A percentile compares a stretch with the other conserved stretches of the same genome.
Evolutionary conservation across 2,329 filamentous ascomycete genomes (phyloP).

Genomic region (Zasmidium cellare): DNA sequence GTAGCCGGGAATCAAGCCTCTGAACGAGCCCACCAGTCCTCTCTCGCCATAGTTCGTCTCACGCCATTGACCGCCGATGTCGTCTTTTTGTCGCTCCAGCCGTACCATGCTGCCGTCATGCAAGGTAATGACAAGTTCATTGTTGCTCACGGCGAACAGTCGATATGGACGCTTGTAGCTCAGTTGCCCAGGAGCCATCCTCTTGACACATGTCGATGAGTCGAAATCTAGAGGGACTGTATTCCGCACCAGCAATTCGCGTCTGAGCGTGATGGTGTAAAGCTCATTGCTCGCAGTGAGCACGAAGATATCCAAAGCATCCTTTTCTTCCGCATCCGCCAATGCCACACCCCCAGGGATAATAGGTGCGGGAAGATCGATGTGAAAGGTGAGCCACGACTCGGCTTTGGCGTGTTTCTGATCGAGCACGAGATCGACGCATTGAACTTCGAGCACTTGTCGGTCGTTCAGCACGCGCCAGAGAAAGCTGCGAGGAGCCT

Average conservation of each 20-base stretch:
- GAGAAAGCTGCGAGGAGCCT: constrained; percentile 79
- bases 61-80: constrained; percentile 62
- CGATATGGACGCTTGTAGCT: constrained; percentile 78
- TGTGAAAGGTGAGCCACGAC: constrained; percentile 67
- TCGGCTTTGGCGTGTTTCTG: constrained; percentile 19
- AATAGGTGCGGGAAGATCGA: constrained; percentile 80
- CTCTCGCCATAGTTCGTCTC: constrained; percentile 72
- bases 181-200: constrained; percentile 70
- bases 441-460: constrained; percentile 77
- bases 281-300: constrained; percentile 77
- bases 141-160: constrained; percentile 70
- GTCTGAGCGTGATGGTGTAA: constrained; percentile 79
- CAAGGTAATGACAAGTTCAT: constrained; percentile 77
- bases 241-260: constrained; percentile 73
- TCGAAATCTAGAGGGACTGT: constrained; percentile 64
- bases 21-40: constrained; percentile 65
- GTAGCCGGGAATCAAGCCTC: constrained; percentile 67
- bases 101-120: constrained; percentile 75
- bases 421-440: constrained; percentile 74
- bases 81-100: constrained; percentile 61
- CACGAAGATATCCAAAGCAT: constrained; percentile 76
- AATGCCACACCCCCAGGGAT: constrained; percentile 78
- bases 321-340: constrained; percentile 74
- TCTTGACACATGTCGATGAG: constrained; percentile 74
- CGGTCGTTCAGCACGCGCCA: constrained; percentile 86